phyloP scores from a whole-genome alignment of 192 early-diverging fungal genomes.

The Glomus cerebriforme region DNA sequence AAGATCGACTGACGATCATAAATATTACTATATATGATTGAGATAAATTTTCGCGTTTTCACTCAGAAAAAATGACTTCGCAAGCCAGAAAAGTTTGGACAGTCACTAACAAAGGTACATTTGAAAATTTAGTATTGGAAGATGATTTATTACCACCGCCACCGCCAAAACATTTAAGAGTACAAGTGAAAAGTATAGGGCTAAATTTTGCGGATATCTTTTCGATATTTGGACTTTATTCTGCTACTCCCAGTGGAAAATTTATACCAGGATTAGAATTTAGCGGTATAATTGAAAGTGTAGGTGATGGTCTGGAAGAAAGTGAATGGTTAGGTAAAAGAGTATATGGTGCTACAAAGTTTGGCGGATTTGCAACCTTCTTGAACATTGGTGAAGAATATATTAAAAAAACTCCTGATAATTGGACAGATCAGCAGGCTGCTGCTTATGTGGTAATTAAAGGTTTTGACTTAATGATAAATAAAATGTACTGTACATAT shows the following conservation, averaged over 20 bases:
- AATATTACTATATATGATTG: too few species aligned
- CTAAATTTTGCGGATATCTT: constrained; percentile 27
- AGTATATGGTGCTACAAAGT: constrained; percentile 27
- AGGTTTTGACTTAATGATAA: too few species aligned
- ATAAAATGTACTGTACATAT: too few species aligned
- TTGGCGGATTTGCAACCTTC: constrained; percentile 28
- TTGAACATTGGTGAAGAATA: background rate
- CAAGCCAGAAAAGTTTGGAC: background rate
- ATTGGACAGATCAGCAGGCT: constrained; percentile 29
- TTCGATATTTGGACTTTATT: constrained; percentile 10
- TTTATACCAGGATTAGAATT: constrained; percentile 31
- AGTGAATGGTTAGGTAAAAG: constrained; percentile 28
- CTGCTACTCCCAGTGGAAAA: constrained; percentile 14
- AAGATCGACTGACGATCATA: too few species aligned
- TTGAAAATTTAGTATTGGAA: constrained; percentile 2
- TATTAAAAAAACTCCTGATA: constrained; percentile 13
- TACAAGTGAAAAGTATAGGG: constrained; percentile 1
- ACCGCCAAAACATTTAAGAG: background rate
- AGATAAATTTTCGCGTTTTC: background rate
- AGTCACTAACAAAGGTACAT: background rate
- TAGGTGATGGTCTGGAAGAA: constrained; percentile 17
- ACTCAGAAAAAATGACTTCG: background rate
- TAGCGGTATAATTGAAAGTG: constrained; percentile 23
- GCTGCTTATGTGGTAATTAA: constrained; percentile 26
- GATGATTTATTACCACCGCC: constrained; percentile 11